Evolutionary conservation across 176 grass and related monocot species (phyloP), one percentile per base, ranked within the genome.

Genomic region (Hyparrhenia diplandra): DNA sequence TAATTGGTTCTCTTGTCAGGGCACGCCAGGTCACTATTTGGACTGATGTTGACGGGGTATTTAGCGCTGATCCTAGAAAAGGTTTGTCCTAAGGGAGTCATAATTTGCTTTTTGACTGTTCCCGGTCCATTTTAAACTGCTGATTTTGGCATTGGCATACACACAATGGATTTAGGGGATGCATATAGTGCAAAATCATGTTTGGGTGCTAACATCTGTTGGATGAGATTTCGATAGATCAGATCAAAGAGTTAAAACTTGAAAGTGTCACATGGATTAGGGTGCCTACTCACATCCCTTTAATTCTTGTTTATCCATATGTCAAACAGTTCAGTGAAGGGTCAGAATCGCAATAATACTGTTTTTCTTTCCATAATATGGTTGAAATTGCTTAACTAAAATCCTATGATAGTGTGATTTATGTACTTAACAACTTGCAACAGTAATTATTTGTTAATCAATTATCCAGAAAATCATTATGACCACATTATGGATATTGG

Each of bases 61-160:
- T 89, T 82, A 99, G 96, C 86, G 96, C 96, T 30, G 96, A 99
- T 84, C 96, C 96, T 29, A 95, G 96, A 90, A 99, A 99, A 99
- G 92, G 96, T 99, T 84, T 92, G 72, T 84, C 55, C 29, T 24
- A 66, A 36, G 76, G 46, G 21, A 39, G 25, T 76, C 18, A n/a
- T n/a, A n/a, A 62, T 77, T 31, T 69, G 13, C 51, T 80, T 85
- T 76, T n/a, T 27, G 13, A 31, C 17, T 49, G 9, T 73, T 28
- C 29, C 24, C 4, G 27, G 46, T 76, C 80, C 45, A 16, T 67
- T n/a, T 79, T 61, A 54, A 71, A 42, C 64, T 55, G 18, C 20
- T 71, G 3, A 65, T 31, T 74, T 80, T 74, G 69, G 58, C 70
- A 57, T 54, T 62, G 29, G 13, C 41, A 54, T 40, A 32, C 13